Percentiles rank a stretch among this genome's conserved stretches.
These are phyloP conservation scores for Ogataea siamensis DNA, from an alignment of 805 yeast species.

Conservation along the genomic window DNA sequence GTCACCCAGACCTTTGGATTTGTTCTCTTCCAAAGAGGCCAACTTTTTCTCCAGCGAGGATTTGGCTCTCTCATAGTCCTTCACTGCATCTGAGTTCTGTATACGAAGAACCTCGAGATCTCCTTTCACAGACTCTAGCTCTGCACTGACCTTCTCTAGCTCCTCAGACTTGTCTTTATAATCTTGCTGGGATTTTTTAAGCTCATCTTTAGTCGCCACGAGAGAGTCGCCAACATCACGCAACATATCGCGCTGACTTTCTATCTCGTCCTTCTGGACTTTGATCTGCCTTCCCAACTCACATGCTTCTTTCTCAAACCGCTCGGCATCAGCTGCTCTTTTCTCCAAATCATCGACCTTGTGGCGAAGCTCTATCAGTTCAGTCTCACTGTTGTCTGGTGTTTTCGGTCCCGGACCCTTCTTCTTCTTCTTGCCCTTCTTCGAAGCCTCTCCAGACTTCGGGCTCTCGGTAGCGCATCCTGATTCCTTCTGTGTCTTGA, in stretches of 20 bases:
- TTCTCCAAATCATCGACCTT: slow-evolving; percentile 19
- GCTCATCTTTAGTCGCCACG: slow-evolving; percentile 62
- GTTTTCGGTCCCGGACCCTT: slow-evolving; percentile 14
- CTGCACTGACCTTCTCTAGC: slow-evolving; percentile 8
- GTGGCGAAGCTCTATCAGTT: slow-evolving; percentile 27
- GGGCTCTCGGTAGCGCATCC: background rate
- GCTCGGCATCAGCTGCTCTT: slow-evolving; percentile 12
- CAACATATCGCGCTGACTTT: slow-evolving; percentile 70
- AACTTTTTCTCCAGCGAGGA: slow-evolving; percentile 26
- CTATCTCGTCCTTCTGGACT: slow-evolving; percentile 59
- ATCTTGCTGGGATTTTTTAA: slow-evolving; percentile 22
- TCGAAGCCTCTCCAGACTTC: slow-evolving; percentile 10
- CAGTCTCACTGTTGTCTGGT: slow-evolving; percentile 14
- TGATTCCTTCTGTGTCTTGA: slow-evolving; percentile 8
- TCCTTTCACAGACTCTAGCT: slow-evolving; percentile 21
- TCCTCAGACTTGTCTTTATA: slow-evolving; percentile 6
- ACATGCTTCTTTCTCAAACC: background rate
- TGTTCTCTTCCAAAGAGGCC: slow-evolving; percentile 17
- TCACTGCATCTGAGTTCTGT: slow-evolving; percentile 37
- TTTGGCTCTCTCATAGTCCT: slow-evolving; percentile 34
- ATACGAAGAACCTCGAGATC: slow-evolving; percentile 33
- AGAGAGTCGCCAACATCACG: slow-evolving; percentile 75
- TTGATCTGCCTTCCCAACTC: slow-evolving; percentile 34
- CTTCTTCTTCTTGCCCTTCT: slow-evolving; percentile 20
- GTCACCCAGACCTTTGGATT: slow-evolving; percentile 7